Percentiles rank a stretch among this genome's conserved stretches.
phyloP scores from a whole-genome alignment of 768 basidiomycete genomes.

The Suillus subalutaceus region DNA sequence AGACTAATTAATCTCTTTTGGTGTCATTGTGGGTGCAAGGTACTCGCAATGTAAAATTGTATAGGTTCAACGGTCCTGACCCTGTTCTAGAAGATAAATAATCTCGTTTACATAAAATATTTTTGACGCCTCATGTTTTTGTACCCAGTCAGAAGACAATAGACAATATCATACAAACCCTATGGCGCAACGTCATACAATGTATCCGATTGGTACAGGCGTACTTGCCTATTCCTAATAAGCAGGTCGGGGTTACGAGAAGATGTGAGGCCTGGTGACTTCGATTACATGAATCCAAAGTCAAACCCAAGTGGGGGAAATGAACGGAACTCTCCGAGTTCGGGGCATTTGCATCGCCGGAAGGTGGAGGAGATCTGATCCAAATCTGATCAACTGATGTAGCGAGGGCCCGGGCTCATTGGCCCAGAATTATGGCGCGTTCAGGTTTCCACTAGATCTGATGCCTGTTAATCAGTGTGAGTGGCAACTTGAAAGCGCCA shows the following conservation, averaged over 20 bases:
- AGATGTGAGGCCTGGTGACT: background rate
- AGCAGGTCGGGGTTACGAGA: background rate
- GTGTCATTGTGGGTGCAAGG: constrained; percentile 4
- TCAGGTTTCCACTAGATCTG: no score
- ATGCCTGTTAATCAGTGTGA: no score
- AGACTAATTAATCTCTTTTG: background rate
- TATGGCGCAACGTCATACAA: background rate
- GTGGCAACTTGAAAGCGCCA: background rate
- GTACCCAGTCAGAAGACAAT: background rate
- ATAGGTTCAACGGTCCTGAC: background rate
- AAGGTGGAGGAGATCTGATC: constrained; percentile 32
- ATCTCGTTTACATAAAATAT: background rate
- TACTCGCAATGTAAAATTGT: background rate
- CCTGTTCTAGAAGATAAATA: background rate
- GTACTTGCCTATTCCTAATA: background rate
- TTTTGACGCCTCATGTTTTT: background rate
- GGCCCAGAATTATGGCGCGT: background rate
- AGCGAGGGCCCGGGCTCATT: background rate
- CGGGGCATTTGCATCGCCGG: constrained; percentile 37
- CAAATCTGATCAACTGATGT: no score
- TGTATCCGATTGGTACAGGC: background rate
- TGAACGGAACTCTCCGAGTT: constrained; percentile 31
- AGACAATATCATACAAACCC: background rate
- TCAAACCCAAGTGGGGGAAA: constrained; percentile 10
- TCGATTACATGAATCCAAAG: background rate